These are phyloP conservation scores for Acidomyces sp. DNA, from an alignment of 495 filamentous ascomycete genomes.

Conservation along the genomic window DNA sequence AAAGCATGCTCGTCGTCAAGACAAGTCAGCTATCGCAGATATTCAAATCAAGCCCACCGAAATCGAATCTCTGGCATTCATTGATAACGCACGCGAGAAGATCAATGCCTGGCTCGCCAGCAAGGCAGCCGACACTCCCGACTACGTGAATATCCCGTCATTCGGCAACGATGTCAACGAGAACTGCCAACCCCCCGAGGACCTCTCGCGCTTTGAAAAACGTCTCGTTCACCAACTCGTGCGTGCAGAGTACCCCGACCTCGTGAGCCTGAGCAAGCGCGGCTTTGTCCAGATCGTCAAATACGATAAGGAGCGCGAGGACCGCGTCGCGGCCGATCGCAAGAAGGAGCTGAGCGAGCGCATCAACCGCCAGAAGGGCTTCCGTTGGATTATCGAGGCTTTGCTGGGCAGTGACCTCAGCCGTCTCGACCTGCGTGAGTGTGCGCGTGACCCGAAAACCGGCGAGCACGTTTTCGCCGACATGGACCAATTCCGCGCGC, in stretches of 20 bases:
- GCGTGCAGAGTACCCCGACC: constrained; percentile 45
- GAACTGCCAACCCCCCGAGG: constrained; percentile 3
- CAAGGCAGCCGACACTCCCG: neutral
- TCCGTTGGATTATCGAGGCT: constrained; percentile 60
- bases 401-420: constrained; percentile 46
- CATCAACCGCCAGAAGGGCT: constrained; percentile 42
- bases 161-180: neutral
- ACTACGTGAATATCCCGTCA: constrained; percentile 19
- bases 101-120: constrained; percentile 38
- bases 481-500: constrained; percentile 17
- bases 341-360: constrained; percentile 31
- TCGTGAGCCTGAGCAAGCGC: constrained; percentile 34
- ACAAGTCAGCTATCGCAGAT: constrained; percentile 32
- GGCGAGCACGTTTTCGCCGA: constrained; percentile 25
- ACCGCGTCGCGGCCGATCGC: constrained; percentile 28
- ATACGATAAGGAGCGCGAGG: constrained; percentile 38
- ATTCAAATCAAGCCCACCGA: constrained; percentile 43
- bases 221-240: constrained; percentile 57
- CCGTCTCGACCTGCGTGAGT: constrained; percentile 34
- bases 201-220: constrained; percentile 36
- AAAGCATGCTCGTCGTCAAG: constrained; percentile 25
- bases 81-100: constrained; percentile 34
- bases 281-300: constrained; percentile 42
- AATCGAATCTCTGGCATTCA: constrained; percentile 41
- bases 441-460: constrained; percentile 19